These are phyloP conservation scores for Verticillium longisporum DNA, from an alignment of 2,329 filamentous ascomycete genomes.

Conservation along the genomic window DNA sequence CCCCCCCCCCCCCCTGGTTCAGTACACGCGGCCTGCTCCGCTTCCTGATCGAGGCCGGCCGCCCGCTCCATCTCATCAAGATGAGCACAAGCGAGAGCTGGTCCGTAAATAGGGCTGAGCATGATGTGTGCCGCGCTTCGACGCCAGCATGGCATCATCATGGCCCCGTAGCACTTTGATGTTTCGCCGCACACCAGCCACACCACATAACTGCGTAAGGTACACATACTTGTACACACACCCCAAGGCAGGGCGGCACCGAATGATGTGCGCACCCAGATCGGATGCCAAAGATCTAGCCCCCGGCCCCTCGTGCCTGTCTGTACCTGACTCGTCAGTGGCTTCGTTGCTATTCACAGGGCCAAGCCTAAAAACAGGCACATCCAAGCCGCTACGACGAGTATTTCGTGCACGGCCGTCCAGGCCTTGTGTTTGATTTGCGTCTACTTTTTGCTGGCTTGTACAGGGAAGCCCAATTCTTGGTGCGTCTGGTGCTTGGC, in stretches of 20 bases:
- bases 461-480: neutral
- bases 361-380: no score
- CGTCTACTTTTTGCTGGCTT: neutral
- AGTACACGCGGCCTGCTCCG: constrained; percentile 1
- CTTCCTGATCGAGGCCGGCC: neutral
- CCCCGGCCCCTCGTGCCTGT: neutral
- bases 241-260: no score
- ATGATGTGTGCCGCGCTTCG: constrained; percentile 1
- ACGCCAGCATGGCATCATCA: neutral
- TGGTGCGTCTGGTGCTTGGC: neutral
- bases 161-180: neutral
- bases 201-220: no score
- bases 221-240: neutral
- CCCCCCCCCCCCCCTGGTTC: neutral
- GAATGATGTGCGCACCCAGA: no score
- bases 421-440: neutral
- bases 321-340: no score
- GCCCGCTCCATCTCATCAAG: neutral
- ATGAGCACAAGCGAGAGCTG: neutral
- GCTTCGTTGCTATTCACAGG: no score
- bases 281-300: no score
- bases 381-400: neutral
- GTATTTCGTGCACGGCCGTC: neutral
- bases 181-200: neutral
- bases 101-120: neutral